Evolutionary conservation across 305 asterid species (phyloP), one percentile per base, ranked within the genome.

Genomic region (Striga hermonthica): DNA sequence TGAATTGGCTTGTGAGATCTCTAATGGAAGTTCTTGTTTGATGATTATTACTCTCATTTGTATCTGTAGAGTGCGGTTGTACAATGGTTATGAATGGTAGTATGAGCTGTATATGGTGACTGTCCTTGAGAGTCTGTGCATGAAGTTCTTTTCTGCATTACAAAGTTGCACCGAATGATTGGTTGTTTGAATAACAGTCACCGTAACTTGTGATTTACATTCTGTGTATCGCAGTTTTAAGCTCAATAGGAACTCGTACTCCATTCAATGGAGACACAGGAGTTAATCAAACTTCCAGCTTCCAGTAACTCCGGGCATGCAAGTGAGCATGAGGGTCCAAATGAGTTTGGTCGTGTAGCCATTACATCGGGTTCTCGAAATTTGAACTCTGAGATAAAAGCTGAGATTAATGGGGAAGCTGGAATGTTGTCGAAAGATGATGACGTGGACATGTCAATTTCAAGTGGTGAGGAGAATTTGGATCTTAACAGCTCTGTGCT

Each of bases 181-280:
- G 50, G 11, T 37, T 9, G 13, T 22, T 61, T 37, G 54, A 5
- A 28, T 66, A 47, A 58, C 72, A 62, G 31, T 22, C 31, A 22
- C 31, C 1, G 31, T 22, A 22, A 22, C 31, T 22, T 22, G 31
- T 22, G 31, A 22, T 28, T 22, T 72, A 58, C 61, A 5, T 54
- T 67, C 7, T 70, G n/a, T 40, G 60, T 7, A 67, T 64, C 50
- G 67, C 43, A 59, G 47, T 66, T 68, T 11, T 63, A 48, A 44
- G 58, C 54, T 8, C 45, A 39, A 31, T 49, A 58, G 1, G 75
- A 47, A 61, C 60, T 38, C 55, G 69, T 68, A 47, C 40, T 56
- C 40, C 50, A 34, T 28, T 4, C 76, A 22, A 87, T 90, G 96
- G 88, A 81, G 60, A 74, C 79, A 14, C 88, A 75, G 82, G 87